These are phyloP conservation scores for Lactarius sanguifluus DNA, from an alignment of 768 basidiomycete species.

Conservation along the genomic window DNA sequence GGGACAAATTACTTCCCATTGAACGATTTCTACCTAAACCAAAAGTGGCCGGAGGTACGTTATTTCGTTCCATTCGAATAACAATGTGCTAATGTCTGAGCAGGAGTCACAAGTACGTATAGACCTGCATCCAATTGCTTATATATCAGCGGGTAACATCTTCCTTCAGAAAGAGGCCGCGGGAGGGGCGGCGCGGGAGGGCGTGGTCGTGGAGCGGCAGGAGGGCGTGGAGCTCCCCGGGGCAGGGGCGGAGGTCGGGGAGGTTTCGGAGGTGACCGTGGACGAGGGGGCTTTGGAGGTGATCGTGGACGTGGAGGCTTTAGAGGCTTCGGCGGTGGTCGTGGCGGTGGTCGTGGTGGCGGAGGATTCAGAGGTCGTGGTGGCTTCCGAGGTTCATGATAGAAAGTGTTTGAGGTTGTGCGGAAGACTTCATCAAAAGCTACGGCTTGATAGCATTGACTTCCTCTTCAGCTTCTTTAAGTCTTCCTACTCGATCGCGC, in stretches of 20 bases:
- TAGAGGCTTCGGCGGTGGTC: constrained; percentile 44
- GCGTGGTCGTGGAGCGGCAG: constrained; percentile 31
- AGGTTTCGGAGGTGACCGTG: constrained; percentile 47
- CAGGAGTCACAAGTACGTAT: constrained; percentile 40
- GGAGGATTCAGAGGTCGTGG: constrained; percentile 42
- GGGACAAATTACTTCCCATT: constrained; percentile 95
- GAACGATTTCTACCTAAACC: constrained; percentile 98
- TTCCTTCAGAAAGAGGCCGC: constrained; percentile 42
- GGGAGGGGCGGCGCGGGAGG: constrained; percentile 35
- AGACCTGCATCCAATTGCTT: constrained; percentile 13
- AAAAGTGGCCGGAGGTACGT: constrained; percentile 69
- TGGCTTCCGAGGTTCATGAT: constrained; percentile 52
- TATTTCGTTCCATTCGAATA: constrained; percentile 14
- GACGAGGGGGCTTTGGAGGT: constrained; percentile 44
- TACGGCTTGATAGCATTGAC: constrained; percentile 22
- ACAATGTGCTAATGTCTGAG: constrained; percentile 13
- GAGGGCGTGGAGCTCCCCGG: constrained; percentile 35
- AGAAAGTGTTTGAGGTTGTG: neutral
- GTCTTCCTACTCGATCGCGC: constrained; percentile 49
- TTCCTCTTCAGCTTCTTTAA: constrained; percentile 35
- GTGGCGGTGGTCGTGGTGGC: constrained; percentile 42
- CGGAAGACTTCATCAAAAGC: neutral
- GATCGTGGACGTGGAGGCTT: constrained; percentile 46
- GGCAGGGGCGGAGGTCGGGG: constrained; percentile 41
- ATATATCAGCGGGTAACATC: constrained; percentile 35